These are phyloP conservation scores for Solanum sitiens DNA, from an alignment of 257 asterid species.

Conservation along the genomic window DNA sequence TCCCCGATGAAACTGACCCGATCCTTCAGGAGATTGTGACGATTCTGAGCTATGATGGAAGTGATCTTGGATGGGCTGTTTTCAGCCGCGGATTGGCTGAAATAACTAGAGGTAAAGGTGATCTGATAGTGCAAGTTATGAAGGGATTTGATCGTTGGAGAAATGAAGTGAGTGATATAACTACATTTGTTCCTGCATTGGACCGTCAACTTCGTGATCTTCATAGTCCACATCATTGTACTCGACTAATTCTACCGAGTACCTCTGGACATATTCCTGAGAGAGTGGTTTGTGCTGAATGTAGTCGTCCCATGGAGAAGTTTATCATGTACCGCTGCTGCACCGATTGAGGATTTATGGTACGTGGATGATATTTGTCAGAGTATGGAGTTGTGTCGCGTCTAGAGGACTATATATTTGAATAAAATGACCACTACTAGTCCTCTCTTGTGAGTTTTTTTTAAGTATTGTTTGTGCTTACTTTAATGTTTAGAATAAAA, in stretches of 20 bases:
- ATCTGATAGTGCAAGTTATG: conserved; percentile 28
- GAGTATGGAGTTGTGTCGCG: background rate
- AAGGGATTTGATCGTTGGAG: conserved; percentile 31
- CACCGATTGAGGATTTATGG: conserved; percentile 28
- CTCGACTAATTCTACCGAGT: conserved; percentile 64
- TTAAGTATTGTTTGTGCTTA: background rate
- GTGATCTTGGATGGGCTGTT: conserved; percentile 76
- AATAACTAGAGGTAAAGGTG: conserved; percentile 48
- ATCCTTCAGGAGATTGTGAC: conserved; percentile 59
- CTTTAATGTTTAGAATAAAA: background rate
- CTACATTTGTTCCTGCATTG: conserved; percentile 40
- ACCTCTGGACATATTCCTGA: conserved; percentile 51
- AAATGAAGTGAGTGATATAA: conserved; percentile 26
- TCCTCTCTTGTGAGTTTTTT: background rate
- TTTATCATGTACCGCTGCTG: conserved; percentile 83
- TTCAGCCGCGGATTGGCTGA: conserved; percentile 43
- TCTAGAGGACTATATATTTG: background rate
- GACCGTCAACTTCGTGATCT: conserved; percentile 25
- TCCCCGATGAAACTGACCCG: conserved; percentile 40
- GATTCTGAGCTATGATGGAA: conserved; percentile 62
- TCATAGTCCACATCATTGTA: conserved; percentile 69
- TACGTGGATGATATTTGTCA: background rate
- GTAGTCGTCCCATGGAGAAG: conserved; percentile 69
- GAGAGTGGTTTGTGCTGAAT: conserved; percentile 64
- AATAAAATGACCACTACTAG: background rate